Evolutionary conservation across 345 rosid genomes (phyloP).

Genomic region (Ceriops tagal): DNA sequence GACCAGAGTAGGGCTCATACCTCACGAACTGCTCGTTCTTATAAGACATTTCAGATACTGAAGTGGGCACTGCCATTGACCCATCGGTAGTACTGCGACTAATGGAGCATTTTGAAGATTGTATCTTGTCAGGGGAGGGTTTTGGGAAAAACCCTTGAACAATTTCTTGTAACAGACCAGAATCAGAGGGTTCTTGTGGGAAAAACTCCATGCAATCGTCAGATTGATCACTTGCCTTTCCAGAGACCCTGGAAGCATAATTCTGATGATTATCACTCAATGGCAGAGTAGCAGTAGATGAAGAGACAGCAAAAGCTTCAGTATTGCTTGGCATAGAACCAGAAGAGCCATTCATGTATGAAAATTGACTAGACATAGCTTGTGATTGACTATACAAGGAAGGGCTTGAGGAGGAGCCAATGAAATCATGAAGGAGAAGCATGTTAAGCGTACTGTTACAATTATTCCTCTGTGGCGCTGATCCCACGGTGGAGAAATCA

Average conservation of each 20-base stretch:
- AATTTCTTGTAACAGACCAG: slow-evolving; percentile 80
- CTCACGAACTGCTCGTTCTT: slow-evolving; percentile 15
- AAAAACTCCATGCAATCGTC: slow-evolving; percentile 36
- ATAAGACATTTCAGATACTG: slow-evolving; percentile 13
- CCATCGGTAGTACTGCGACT: neutral
- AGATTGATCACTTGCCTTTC: neutral
- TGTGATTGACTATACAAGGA: slow-evolving; percentile 12
- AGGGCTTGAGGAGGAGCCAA: slow-evolving; percentile 29
- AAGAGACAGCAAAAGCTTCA: slow-evolving; percentile 9
- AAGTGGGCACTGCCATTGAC: neutral
- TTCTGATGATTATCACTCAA: slow-evolving; percentile 2
- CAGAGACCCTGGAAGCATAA: neutral
- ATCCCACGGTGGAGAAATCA: slow-evolving; percentile 5
- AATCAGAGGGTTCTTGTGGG: slow-evolving; percentile 50
- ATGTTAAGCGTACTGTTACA: slow-evolving; percentile 16
- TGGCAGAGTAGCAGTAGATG: slow-evolving; percentile 8
- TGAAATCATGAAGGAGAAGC: slow-evolving; percentile 52
- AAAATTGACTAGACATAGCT: slow-evolving; percentile 14
- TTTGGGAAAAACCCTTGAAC: slow-evolving; percentile 65
- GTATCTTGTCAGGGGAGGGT: slow-evolving; percentile 24
- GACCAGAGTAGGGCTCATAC: slow-evolving; percentile 1
- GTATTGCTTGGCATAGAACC: neutral
- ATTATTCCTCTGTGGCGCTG: slow-evolving; percentile 20
- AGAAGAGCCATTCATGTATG: slow-evolving; percentile 15
- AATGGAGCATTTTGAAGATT: slow-evolving; percentile 4